Evolutionary conservation across 768 basidiomycete species (phyloP).

Genomic region (Megacollybia marginata): DNA sequence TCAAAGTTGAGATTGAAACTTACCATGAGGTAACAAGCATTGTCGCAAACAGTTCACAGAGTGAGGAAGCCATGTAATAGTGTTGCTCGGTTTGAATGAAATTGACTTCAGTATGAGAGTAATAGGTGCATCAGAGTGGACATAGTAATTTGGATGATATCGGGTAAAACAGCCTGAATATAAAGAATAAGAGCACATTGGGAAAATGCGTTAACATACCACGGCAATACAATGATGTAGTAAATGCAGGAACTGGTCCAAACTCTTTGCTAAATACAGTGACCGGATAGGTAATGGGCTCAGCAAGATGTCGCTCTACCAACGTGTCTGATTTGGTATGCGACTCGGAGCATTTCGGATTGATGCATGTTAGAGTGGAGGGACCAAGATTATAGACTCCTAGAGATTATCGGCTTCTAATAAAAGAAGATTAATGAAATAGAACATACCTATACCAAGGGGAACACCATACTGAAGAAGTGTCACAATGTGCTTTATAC

Average conservation of each 20-base stretch:
- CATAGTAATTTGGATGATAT: slow-evolving; percentile 3
- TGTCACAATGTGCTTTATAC: too few species aligned
- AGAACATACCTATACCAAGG: too few species aligned
- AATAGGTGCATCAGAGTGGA: slow-evolving; percentile 2
- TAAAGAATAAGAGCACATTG: not conserved
- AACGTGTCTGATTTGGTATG: too few species aligned
- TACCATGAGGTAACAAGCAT: slow-evolving; percentile 3
- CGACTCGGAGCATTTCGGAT: too few species aligned
- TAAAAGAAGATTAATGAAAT: too few species aligned
- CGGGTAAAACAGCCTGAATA: slow-evolving; percentile 1
- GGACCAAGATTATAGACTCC: too few species aligned
- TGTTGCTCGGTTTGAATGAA: slow-evolving; percentile 1
- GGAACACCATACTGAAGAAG: too few species aligned
- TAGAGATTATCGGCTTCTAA: too few species aligned
- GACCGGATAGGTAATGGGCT: not conserved
- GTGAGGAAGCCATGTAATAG: slow-evolving; percentile 1
- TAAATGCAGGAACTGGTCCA: not conserved
- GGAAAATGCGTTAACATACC: not conserved
- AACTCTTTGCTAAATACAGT: not conserved
- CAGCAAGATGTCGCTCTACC: not conserved
- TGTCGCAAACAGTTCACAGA: slow-evolving; percentile 3
- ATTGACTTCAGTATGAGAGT: not conserved
- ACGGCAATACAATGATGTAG: not conserved
- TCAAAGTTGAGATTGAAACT: too few species aligned
- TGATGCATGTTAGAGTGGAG: too few species aligned